A percentile compares a stretch with the other conserved stretches of the same genome.
Evolutionary conservation across 768 basidiomycete species (phyloP).

Genomic region (Collybia sordida): DNA sequence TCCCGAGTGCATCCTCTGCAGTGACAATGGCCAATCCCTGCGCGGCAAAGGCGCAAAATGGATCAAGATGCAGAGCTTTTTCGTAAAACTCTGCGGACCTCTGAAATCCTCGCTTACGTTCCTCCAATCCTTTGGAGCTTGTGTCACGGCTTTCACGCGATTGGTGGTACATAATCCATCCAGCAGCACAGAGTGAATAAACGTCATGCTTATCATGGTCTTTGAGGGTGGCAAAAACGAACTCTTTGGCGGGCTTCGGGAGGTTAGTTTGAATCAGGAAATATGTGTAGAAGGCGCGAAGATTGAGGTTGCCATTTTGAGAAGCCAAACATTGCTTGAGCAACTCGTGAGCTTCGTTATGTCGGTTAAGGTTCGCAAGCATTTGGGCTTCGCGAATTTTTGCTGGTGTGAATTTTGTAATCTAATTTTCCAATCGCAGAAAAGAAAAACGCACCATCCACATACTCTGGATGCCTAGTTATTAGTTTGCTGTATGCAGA

Average conservation of each 20-base stretch:
- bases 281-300: constrained; percentile 91
- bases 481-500: constrained; percentile 89
- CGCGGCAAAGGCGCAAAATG: constrained; percentile 87
- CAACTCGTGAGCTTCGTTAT: constrained; percentile 82
- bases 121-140: constrained; percentile 55
- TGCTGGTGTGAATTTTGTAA: constrained; percentile 46
- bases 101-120: constrained; percentile 75
- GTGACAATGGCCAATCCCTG: constrained; percentile 94
- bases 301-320: constrained; percentile 74
- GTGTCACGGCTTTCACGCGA: constrained; percentile 81
- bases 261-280: constrained; percentile 83
- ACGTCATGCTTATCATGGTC: constrained; percentile 86
- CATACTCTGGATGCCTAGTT: constrained; percentile 90
- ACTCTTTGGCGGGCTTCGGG: constrained; percentile 76
- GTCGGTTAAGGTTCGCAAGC: constrained; percentile 63
- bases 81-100: constrained; percentile 90
- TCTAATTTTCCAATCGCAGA: not conserved
- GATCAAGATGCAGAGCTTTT: constrained; percentile 83
- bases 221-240: constrained; percentile 86
- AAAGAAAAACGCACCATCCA: constrained; percentile 71
- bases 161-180: constrained; percentile 82
- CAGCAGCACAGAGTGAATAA: constrained; percentile 89
- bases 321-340: constrained; percentile 87
- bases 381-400: constrained; percentile 91
- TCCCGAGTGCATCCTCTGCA: constrained; percentile 87